phyloP scores from a whole-genome alignment of 176 grass and related monocot species.

The Aegilops umbellulata region DNA sequence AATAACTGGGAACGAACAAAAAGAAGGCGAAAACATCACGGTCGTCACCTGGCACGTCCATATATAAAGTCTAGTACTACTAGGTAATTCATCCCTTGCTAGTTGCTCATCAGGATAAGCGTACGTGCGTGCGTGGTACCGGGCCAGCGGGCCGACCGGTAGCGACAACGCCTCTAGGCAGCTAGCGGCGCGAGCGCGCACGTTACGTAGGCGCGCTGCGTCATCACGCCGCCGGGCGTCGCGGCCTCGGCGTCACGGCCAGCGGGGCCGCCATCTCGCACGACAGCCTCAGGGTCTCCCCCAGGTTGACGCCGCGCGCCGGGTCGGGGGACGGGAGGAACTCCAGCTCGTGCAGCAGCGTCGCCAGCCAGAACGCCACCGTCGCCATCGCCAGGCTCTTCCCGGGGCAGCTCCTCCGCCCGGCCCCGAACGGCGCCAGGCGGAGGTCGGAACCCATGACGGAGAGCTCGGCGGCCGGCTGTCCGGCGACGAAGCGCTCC shows the following conservation, averaged over 20 bases:
- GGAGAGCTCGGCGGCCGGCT: not conserved
- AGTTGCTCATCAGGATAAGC: not conserved
- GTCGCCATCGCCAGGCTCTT: slow-evolving; percentile 87
- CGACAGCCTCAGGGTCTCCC: slow-evolving; percentile 76
- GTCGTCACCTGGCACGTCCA: slow-evolving; percentile 14
- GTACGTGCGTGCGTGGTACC: slow-evolving; percentile 6
- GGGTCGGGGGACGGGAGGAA: slow-evolving; percentile 12
- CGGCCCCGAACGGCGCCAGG: slow-evolving; percentile 83
- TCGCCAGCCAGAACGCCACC: slow-evolving; percentile 73
- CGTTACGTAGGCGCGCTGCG: not conserved
- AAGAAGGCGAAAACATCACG: slow-evolving; percentile 34
- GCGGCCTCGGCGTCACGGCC: slow-evolving; percentile 25
- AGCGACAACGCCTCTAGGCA: not conserved
- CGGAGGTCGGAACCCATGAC: slow-evolving; percentile 62
- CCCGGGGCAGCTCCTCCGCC: slow-evolving; percentile 72
- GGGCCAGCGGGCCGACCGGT: not conserved
- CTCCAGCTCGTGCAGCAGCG: slow-evolving; percentile 70
- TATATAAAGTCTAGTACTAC: not conserved
- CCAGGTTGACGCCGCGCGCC: slow-evolving; percentile 34
- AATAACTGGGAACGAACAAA: slow-evolving; percentile 8
- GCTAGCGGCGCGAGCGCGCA: not conserved
- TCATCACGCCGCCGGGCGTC: slow-evolving; percentile 1
- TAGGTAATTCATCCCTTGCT: not conserved
- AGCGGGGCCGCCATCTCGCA: slow-evolving; percentile 84
- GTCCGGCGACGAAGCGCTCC: slow-evolving; percentile 29